A percentile compares a stretch with the other conserved stretches of the same genome.
Conservation (phyloP, 2,329 filamentous ascomycete genomes). For the Sporothrix pseudoabietina region DNA sequence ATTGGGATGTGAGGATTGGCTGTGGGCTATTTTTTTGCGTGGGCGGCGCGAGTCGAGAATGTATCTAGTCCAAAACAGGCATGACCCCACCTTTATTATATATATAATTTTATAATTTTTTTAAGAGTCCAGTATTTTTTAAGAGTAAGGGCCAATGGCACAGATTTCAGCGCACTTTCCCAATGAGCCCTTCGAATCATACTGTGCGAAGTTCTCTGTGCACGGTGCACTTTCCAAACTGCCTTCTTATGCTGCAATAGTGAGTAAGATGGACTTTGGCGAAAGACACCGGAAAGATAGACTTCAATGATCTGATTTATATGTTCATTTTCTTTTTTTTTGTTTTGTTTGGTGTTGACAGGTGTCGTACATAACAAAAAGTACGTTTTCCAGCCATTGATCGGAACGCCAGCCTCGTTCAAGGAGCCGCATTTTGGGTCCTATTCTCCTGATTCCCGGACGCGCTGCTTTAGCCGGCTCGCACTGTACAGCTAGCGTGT, state of each 20-base stretch:
- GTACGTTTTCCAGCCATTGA: no score
- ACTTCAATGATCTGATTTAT: neutral
- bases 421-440: neutral
- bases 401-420: conserved; percentile 2
- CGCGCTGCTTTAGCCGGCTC: neutral
- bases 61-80: conserved; percentile 21
- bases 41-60: neutral
- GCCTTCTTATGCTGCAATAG: neutral
- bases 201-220: neutral
- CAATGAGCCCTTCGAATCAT: neutral
- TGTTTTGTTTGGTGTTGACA: neutral
- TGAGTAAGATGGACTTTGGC: neutral
- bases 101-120: neutral
- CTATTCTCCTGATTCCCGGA: neutral
- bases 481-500: conserved; percentile 12
- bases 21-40: conserved; percentile 36
- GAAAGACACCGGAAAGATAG: neutral
- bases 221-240: neutral
- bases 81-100: conserved; percentile 31
- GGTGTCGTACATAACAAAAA: neutral
- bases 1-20: conserved; percentile 33
- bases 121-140: neutral
- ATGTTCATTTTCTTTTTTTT: neutral
- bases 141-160: neutral
- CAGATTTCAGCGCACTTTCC: neutral